These are phyloP conservation scores for Pseudomassariella vexata DNA, from an alignment of 2,329 filamentous ascomycete species.

Conservation along the genomic window DNA sequence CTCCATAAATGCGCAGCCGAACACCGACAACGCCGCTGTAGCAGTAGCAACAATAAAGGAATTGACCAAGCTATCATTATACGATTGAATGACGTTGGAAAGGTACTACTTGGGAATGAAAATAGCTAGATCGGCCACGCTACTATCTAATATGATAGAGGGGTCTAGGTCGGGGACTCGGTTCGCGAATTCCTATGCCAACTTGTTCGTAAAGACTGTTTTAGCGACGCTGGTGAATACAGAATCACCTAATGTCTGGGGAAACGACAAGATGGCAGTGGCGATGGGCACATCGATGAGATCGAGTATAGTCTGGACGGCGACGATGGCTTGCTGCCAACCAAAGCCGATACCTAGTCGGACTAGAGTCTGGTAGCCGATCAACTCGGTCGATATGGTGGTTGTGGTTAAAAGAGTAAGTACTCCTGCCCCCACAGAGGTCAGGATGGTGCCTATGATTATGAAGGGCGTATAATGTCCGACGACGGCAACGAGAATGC, in stretches of 20 bases:
- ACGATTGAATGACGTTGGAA: too few species aligned
- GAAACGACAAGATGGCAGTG: constrained; percentile 2
- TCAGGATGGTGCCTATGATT: constrained; percentile 29
- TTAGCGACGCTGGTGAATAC: neutral
- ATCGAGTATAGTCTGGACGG: neutral
- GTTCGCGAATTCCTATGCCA: too few species aligned
- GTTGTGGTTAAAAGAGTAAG: constrained; percentile 45
- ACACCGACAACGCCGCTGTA: constrained; percentile 5
- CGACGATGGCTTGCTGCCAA: neutral
- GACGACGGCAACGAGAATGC: constrained; percentile 26
- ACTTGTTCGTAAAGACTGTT: constrained; percentile 2
- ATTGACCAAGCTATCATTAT: too few species aligned
- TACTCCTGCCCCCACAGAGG: constrained; percentile 44
- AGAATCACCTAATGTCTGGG: constrained; percentile 2
- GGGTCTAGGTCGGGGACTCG: constrained; percentile 43
- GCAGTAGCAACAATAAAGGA: constrained; percentile 6
- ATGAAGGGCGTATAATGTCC: constrained; percentile 40
- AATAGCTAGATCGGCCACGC: constrained; percentile 63
- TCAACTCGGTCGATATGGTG: constrained; percentile 22
- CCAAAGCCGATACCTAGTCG: neutral
- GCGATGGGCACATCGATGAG: constrained; percentile 1
- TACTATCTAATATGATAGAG: constrained; percentile 58
- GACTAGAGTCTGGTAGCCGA: neutral
- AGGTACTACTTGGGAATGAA: too few species aligned
- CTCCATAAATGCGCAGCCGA: constrained; percentile 7